Percentiles rank a stretch among this genome's conserved stretches.
Evolutionary conservation across 208 protist genomes (phyloP).

Genomic region (Crithidia sp.): DNA sequence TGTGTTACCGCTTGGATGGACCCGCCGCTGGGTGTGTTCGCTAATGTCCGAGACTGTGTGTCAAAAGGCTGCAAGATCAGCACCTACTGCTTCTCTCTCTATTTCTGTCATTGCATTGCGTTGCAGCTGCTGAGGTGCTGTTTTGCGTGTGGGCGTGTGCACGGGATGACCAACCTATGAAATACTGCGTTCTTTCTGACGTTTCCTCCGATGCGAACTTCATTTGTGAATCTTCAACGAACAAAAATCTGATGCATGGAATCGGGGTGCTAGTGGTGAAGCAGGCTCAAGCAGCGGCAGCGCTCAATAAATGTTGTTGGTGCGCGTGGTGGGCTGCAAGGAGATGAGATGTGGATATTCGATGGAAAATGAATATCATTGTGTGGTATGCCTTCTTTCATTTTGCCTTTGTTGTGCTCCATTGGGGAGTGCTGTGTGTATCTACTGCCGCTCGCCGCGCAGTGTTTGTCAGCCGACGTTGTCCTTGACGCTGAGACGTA

Average conservation of each 20-base stretch:
- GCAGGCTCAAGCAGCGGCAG: too few relatives aligned
- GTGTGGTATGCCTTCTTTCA: too few relatives aligned
- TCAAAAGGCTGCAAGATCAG: conserved; percentile 62
- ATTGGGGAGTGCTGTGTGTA: too few relatives aligned
- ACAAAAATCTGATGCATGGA: conserved; percentile 11
- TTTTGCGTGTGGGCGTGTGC: conserved; percentile 1
- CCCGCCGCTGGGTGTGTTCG: conserved; percentile 4
- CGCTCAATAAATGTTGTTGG: background rate
- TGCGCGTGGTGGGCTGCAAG: background rate
- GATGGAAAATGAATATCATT: too few relatives aligned
- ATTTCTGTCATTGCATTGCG: conserved; percentile 7
- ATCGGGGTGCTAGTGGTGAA: too few relatives aligned
- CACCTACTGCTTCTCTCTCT: background rate
- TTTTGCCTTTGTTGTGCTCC: too few relatives aligned
- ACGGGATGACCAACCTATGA: conserved; percentile 31
- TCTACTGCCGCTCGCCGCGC: too few relatives aligned
- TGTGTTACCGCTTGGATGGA: conserved; percentile 77
- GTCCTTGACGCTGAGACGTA: too few relatives aligned
- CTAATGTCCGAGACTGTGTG: conserved; percentile 64
- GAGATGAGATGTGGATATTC: too few relatives aligned
- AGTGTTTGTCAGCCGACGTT: too few relatives aligned
- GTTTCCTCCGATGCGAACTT: conserved; percentile 15
- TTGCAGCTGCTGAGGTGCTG: background rate
- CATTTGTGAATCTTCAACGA: conserved; percentile 32
- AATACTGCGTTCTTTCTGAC: conserved; percentile 42